These are phyloP conservation scores for Dothidotthia symphoricarpi DNA, from an alignment of 2,329 filamentous ascomycete species.

Conservation along the genomic window DNA sequence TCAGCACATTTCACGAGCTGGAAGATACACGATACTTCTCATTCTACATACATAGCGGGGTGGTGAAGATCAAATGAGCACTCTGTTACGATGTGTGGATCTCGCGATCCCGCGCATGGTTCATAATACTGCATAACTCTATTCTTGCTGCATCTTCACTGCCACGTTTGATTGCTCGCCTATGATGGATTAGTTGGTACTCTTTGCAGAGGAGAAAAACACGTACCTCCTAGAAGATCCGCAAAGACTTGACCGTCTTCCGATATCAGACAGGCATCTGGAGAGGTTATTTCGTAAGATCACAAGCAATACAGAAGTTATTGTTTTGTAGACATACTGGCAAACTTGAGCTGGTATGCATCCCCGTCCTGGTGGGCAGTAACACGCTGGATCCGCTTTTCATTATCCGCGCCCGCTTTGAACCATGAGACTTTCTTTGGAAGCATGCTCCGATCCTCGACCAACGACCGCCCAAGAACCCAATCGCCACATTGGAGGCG, in stretches of 20 bases:
- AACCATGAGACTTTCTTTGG: slow-evolving; percentile 30
- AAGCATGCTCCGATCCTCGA: slow-evolving; percentile 23
- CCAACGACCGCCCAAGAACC: slow-evolving; percentile 18
- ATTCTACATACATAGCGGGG: too few species aligned
- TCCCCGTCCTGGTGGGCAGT: slow-evolving; percentile 18
- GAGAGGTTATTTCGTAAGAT: not conserved
- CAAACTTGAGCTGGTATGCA: slow-evolving; percentile 18
- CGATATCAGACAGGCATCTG: slow-evolving; percentile 13
- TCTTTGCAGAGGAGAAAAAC: too few species aligned
- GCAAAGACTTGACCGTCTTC: slow-evolving; percentile 18
- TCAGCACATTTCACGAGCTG: too few species aligned
- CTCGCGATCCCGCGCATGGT: too few species aligned
- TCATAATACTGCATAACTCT: too few species aligned
- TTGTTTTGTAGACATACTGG: slow-evolving; percentile 6
- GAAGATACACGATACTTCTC: too few species aligned
- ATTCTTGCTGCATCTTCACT: too few species aligned
- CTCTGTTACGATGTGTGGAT: too few species aligned
- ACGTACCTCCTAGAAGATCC: slow-evolving; percentile 20
- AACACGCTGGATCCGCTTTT: slow-evolving; percentile 13
- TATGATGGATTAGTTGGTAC: too few species aligned
- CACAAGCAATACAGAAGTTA: not conserved
- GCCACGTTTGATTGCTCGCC: too few species aligned
- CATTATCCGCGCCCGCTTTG: slow-evolving; percentile 10
- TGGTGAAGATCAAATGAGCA: too few species aligned
- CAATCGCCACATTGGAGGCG: slow-evolving; percentile 19